Conservation (phyloP, 177 flowering plant species). For the Vitis hybrid region DNA sequence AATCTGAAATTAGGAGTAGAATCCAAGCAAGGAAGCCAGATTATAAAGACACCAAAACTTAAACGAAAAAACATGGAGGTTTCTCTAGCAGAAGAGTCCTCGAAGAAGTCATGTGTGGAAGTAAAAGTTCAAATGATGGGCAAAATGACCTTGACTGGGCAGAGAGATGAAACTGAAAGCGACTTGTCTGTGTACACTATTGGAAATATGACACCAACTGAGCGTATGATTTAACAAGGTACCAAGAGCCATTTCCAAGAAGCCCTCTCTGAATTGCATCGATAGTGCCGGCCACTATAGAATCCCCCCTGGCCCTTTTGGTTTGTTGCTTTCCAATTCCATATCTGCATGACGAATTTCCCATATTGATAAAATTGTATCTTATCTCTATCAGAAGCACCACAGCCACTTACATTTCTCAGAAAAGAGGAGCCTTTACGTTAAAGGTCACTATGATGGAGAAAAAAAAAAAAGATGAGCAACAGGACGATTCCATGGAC, state of each 20-base stretch:
- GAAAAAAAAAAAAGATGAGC: neutral
- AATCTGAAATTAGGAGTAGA: too few relatives aligned
- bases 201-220: neutral
- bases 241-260: neutral
- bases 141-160: neutral
- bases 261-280: slow-evolving; percentile 1
- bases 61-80: too few relatives aligned
- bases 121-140: too few relatives aligned
- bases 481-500: neutral
- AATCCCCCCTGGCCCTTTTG: slow-evolving; percentile 7
- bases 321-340: slow-evolving; percentile 8
- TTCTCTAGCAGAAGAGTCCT: too few relatives aligned
- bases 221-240: neutral
- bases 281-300: slow-evolving; percentile 19
- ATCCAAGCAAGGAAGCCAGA: too few relatives aligned
- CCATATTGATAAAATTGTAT: neutral
- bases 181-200: neutral
- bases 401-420: neutral
- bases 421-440: neutral
- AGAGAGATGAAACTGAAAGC: neutral
- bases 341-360: neutral
- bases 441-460: neutral
- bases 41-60: too few relatives aligned
- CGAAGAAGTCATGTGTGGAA: too few relatives aligned
- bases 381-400: slow-evolving; percentile 3